phyloP scores from a whole-genome alignment of 306 rosid species.

The Quercus glauca region DNA sequence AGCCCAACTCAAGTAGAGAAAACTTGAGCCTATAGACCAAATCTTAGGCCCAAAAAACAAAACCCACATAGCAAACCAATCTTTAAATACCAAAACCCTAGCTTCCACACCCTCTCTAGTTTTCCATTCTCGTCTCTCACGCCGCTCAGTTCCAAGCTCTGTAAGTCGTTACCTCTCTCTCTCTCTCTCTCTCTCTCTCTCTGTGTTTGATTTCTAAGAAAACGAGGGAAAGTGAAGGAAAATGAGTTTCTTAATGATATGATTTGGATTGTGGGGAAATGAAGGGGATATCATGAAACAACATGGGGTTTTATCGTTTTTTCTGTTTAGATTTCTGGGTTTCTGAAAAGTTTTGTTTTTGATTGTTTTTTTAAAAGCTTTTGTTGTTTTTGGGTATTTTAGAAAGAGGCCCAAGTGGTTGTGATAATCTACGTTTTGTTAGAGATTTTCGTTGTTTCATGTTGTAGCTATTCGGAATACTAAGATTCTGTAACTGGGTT shows the following conservation, averaged over 20 bases:
- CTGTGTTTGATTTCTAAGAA: neutral
- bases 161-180: neutral
- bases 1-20: too few relatives aligned
- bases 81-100: conserved; percentile 20
- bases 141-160: conserved; percentile 6
- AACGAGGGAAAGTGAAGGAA: neutral
- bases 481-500: too few relatives aligned
- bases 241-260: neutral
- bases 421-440: too few relatives aligned
- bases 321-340: neutral
- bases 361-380: too few relatives aligned
- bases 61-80: neutral
- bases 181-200: neutral
- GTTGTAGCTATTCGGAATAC: too few relatives aligned
- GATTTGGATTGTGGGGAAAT: neutral
- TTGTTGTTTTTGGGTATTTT: too few relatives aligned
- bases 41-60: neutral
- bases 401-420: too few relatives aligned
- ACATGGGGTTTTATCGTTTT: neutral
- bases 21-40: neutral
- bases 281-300: neutral
- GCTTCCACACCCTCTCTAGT: neutral
- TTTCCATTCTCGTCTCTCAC: neutral
- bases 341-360: too few relatives aligned
- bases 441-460: too few relatives aligned